These are phyloP conservation scores for Centaurea solstitialis DNA, from an alignment of 129 eudicot species.

Conservation along the genomic window DNA sequence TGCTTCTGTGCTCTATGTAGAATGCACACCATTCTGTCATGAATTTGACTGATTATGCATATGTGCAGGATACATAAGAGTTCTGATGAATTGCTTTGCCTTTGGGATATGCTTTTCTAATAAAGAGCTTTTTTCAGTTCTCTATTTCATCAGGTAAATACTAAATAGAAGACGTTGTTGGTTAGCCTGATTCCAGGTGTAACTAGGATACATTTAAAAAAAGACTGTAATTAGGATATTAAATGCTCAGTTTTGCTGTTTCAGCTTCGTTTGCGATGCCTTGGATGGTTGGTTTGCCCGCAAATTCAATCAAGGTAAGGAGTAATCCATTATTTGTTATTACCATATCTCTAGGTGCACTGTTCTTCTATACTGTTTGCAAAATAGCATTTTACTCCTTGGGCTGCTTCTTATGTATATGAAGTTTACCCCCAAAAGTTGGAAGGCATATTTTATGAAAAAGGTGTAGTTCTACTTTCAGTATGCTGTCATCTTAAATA, in stretches of 20 bases:
- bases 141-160: slow-evolving; percentile 79
- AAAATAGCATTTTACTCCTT: neutral
- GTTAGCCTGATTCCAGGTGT: neutral
- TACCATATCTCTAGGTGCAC: neutral
- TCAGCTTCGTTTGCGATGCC: slow-evolving; percentile 96
- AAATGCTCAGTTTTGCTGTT: slow-evolving; percentile 19
- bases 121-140: slow-evolving; percentile 76
- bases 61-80: slow-evolving; percentile 80
- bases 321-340: slow-evolving; percentile 9
- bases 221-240: slow-evolving; percentile 1
- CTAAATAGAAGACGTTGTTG: neutral
- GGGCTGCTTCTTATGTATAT: neutral
- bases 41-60: slow-evolving; percentile 12
- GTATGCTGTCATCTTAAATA: neutral
- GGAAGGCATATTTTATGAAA: neutral
- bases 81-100: slow-evolving; percentile 79
- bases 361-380: neutral
- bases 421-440: neutral
- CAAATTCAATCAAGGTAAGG: slow-evolving; percentile 89
- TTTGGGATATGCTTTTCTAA: slow-evolving; percentile 81
- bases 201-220: slow-evolving; percentile 1
- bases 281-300: slow-evolving; percentile 99
- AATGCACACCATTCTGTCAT: neutral
- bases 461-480: neutral
- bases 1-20: neutral